phyloP scores from a whole-genome alignment of 2,329 filamentous ascomycete species.

The Colletotrichum zoysiae region DNA sequence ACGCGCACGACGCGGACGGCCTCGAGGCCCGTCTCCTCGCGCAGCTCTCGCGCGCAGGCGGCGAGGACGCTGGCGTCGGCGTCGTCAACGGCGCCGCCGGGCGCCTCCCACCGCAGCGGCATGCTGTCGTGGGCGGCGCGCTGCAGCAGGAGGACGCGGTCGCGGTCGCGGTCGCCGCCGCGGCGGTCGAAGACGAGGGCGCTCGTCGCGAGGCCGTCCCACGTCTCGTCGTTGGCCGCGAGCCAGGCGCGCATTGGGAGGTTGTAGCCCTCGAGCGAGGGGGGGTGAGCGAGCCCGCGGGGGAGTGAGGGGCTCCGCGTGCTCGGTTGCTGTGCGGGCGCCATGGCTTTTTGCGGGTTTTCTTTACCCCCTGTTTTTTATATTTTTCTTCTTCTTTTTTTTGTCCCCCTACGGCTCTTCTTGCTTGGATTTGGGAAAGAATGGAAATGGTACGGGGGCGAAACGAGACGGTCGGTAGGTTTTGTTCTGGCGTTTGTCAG shows the following conservation, averaged over 20 bases:
- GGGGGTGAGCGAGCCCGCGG: conserved; percentile 37
- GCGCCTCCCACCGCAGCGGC: conserved; percentile 62
- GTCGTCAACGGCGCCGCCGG: conserved; percentile 61
- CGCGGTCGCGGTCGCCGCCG: conserved; percentile 19
- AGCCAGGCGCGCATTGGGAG: conserved; percentile 41
- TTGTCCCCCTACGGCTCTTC: neutral
- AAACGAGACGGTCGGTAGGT: neutral
- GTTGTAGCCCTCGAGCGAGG: conserved; percentile 42
- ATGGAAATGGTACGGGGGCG: neutral
- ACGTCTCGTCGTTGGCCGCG: conserved; percentile 21
- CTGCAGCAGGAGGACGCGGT: conserved; percentile 59
- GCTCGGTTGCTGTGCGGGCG: neutral
- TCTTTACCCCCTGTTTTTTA: neutral
- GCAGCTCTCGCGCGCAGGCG: conserved; percentile 61
- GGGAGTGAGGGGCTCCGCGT: neutral
- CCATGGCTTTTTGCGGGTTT: neutral
- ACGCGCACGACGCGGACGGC: conserved; percentile 45
- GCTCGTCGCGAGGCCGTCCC: conserved; percentile 49
- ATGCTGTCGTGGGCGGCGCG: conserved; percentile 59
- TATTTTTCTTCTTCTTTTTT: too few relatives aligned
- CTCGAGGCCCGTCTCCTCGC: conserved; percentile 60
- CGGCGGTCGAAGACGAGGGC: conserved; percentile 53
- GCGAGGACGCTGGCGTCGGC: conserved; percentile 57
- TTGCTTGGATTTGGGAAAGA: rapidly evolving
- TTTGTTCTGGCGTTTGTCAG: neutral